Conservation (phyloP, 306 rosid species). For the barrel medic (Medicago truncatula) region MtrunA17r5.0-ANR NC_053046.1:1781001-1781500, state of each 20-base stretch:
- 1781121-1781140: slow-evolving; percentile 62
- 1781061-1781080: slow-evolving; percentile 43
- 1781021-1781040: slow-evolving; percentile 47
- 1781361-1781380: slow-evolving; percentile 98
- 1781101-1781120: slow-evolving; percentile 71
- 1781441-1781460: slow-evolving; percentile 87
- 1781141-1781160: slow-evolving; percentile 75
- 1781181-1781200: slow-evolving; percentile 90
- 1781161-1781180: slow-evolving; percentile 71
- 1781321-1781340: slow-evolving; percentile 99
- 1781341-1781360: slow-evolving; percentile 99
- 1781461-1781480: slow-evolving; percentile 81
- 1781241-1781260: slow-evolving; percentile 96
- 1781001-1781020: slow-evolving; percentile 40
- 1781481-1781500: slow-evolving; percentile 58
- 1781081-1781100: slow-evolving; percentile 56
- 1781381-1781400: slow-evolving; percentile 97
- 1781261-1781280: slow-evolving; percentile 81
- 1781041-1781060: slow-evolving; percentile 50
- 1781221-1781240: slow-evolving; percentile 81
- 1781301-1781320: slow-evolving; percentile 97
- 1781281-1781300: slow-evolving; percentile 96
- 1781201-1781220: slow-evolving; percentile 99
- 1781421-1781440: slow-evolving; percentile 86
- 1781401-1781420: slow-evolving; percentile 85